Conservation (phyloP, 257 asterid genomes). For the Cordia subcordata region DNA sequence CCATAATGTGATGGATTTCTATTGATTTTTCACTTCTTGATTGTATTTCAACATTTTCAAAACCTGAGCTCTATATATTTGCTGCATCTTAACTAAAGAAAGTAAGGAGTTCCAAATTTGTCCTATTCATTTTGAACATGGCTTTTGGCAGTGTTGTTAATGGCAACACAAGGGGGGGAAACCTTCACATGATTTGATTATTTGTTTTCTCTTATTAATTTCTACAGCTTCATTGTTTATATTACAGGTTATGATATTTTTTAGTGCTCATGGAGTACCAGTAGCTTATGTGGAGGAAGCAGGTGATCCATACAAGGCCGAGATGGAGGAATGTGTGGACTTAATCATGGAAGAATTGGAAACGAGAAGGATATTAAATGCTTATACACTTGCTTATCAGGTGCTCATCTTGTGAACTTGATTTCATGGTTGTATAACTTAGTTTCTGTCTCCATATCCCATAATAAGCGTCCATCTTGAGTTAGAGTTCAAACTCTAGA, state of each 20-base stretch:
- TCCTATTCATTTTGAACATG: background rate
- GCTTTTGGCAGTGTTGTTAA: background rate
- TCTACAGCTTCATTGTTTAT: slow-evolving; percentile 5
- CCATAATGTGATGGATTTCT: too few species aligned
- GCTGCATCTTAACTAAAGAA: too few species aligned
- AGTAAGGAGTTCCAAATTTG: too few species aligned
- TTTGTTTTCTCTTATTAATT: slow-evolving; percentile 3
- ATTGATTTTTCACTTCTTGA: too few species aligned
- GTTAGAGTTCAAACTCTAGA: too few species aligned
- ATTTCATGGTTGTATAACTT: too few species aligned
- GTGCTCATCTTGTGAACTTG: slow-evolving; percentile 23
- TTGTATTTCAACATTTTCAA: too few species aligned
- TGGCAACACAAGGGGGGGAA: background rate
- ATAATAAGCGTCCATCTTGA: too few species aligned
- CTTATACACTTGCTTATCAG: slow-evolving; percentile 97
- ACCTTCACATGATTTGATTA: too few species aligned
- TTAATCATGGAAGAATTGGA: slow-evolving; percentile 96
- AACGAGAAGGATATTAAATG: slow-evolving; percentile 54
- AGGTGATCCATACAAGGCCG: slow-evolving; percentile 99
- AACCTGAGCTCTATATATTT: too few species aligned
- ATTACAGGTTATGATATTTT: slow-evolving; percentile 91
- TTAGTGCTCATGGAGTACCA: slow-evolving; percentile 99
- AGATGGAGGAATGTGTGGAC: slow-evolving; percentile 99
- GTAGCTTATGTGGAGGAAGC: slow-evolving; percentile 99
- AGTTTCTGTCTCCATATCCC: too few species aligned